Conservation (phyloP, 495 filamentous ascomycete genomes). For the Sordaria brevicollis region DNA sequence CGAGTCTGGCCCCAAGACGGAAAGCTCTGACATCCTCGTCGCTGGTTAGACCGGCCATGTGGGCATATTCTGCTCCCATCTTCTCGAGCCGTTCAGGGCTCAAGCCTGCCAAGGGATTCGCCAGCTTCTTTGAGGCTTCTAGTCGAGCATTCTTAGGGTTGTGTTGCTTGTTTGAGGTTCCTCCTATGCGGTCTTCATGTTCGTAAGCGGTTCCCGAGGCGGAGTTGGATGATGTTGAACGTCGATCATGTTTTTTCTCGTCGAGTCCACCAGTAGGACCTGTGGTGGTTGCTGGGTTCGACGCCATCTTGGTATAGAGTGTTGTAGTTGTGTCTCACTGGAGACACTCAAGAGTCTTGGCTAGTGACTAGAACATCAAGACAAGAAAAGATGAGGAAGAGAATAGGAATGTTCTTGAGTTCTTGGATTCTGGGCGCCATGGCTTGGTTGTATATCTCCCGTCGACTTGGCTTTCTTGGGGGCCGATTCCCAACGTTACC, state of each 20-base stretch:
- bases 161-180: neutral
- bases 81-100: slow-evolving; percentile 46
- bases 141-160: slow-evolving; percentile 6
- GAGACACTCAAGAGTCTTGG: neutral
- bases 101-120: slow-evolving; percentile 60
- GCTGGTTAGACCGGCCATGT: slow-evolving; percentile 51
- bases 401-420: neutral
- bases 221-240: neutral
- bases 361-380: neutral
- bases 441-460: neutral
- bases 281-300: neutral
- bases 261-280: neutral
- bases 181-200: neutral
- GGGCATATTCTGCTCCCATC: slow-evolving; percentile 57
- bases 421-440: neutral
- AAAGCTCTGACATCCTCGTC: slow-evolving; percentile 59
- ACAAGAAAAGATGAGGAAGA: neutral
- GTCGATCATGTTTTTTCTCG: slow-evolving; percentile 1
- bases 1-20: slow-evolving; percentile 59
- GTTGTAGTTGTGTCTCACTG: neutral
- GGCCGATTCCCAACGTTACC: neutral
- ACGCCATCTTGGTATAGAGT: neutral
- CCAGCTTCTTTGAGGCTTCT: slow-evolving; percentile 35
- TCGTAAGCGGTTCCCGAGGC: neutral
- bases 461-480: neutral